Percentiles rank a stretch among this genome's conserved stretches.
These are phyloP conservation scores for Echinosophora koreensis DNA, from an alignment of 306 rosid species.

Conservation along the genomic window DNA sequence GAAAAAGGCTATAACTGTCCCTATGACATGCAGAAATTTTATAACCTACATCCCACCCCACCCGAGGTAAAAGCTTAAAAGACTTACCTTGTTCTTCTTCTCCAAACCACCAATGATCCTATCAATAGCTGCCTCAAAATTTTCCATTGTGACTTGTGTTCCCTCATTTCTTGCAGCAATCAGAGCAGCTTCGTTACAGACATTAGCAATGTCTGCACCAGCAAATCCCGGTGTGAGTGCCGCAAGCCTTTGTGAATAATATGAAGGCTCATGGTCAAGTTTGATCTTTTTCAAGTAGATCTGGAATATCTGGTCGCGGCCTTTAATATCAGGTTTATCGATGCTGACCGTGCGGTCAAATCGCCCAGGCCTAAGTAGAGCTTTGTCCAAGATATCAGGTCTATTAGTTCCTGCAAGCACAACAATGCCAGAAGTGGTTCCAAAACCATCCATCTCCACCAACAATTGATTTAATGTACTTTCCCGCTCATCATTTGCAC, in stretches of 20 bases:
- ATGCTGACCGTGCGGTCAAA: constrained; percentile 87
- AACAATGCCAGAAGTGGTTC: constrained; percentile 93
- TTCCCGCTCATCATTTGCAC: constrained; percentile 94
- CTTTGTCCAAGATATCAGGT: constrained; percentile 96
- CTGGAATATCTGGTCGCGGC: constrained; percentile 90
- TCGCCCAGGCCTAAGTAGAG: constrained; percentile 91
- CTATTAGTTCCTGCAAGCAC: constrained; percentile 99
- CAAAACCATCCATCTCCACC: constrained; percentile 99
- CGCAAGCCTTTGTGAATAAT: constrained; percentile 90
- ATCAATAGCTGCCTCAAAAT: constrained; percentile 94
- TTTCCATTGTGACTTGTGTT: constrained; percentile 69
- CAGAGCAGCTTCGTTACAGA: constrained; percentile 95
- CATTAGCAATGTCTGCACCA: constrained; percentile 99
- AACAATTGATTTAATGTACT: constrained; percentile 94
- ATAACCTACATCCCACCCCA: not conserved
- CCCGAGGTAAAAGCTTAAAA: not conserved
- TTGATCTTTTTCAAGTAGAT: constrained; percentile 85
- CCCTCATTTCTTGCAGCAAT: constrained; percentile 88
- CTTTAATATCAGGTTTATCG: constrained; percentile 91
- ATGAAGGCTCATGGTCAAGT: constrained; percentile 87
- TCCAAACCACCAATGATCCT: constrained; percentile 97
- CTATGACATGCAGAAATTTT: not conserved
- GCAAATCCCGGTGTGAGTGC: constrained; percentile 99
- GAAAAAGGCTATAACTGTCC: not conserved
- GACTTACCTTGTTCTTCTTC: constrained; percentile 89